Percentiles rank a stretch among this genome's conserved stretches.
phyloP scores from a whole-genome alignment of 2,329 filamentous ascomycete species.

The Dendrostoma leiphaemia region DNA sequence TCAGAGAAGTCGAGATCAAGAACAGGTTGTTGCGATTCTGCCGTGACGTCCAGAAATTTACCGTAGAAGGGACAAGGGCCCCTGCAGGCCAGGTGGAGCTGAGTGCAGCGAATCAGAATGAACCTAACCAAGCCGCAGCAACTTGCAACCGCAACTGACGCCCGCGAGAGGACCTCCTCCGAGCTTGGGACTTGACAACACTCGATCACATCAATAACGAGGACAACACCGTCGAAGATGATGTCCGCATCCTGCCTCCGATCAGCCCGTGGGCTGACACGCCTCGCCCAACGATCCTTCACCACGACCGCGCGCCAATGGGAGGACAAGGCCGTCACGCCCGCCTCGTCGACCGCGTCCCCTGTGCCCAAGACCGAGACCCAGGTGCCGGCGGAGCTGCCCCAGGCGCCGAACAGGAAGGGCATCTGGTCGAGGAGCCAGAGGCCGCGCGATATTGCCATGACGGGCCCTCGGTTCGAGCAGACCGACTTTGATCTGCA shows the following conservation, averaged over 20 bases:
- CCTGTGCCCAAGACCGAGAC: constrained; percentile 44
- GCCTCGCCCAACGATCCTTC: constrained; percentile 46
- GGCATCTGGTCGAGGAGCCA: constrained; percentile 85
- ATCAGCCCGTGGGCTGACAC: constrained; percentile 40
- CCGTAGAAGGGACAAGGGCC: background rate
- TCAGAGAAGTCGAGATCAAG: too few species aligned
- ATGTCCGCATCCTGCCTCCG: constrained; percentile 40
- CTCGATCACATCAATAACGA: constrained; percentile 8
- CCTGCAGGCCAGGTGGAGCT: background rate
- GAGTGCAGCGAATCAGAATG: background rate
- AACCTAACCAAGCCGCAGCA: constrained; percentile 4
- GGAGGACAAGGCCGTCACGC: constrained; percentile 39
- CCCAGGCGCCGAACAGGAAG: constrained; percentile 84
- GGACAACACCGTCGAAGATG: constrained; percentile 36
- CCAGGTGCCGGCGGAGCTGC: constrained; percentile 44
- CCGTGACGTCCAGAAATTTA: background rate
- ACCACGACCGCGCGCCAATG: constrained; percentile 45
- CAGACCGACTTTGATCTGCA: constrained; percentile 92
- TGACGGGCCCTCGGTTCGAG: constrained; percentile 94
- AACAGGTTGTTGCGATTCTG: too few species aligned
- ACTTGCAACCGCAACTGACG: background rate
- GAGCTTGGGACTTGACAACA: constrained; percentile 9
- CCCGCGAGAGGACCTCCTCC: constrained; percentile 13
- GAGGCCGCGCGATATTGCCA: constrained; percentile 74
- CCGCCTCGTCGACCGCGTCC: constrained; percentile 38